Evolutionary conservation across 2,329 filamentous ascomycete species (phyloP), one percentile per base, ranked within the genome.

Genomic region (Gnomoniopsis smithogilvyi): DNA sequence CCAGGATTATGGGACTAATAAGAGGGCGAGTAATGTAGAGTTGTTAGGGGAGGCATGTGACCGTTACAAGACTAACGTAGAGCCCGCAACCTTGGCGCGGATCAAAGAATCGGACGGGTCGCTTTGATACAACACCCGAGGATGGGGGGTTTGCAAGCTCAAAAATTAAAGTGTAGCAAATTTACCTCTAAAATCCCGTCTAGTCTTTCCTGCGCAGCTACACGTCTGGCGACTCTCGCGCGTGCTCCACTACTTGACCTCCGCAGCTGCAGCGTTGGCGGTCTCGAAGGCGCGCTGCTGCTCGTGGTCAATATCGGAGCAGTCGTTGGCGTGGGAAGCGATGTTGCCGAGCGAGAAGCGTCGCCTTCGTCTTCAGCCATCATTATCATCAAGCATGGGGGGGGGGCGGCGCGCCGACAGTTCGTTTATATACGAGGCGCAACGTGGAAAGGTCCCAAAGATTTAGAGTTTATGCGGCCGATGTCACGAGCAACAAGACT

Each of bases 121-220:
- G 26, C 26, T n/a, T 43, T 43, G 6, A 24, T 10, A n/a, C 19
- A 24, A 36, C 19, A 30, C 52, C 52, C 14, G 26, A 34, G 2
- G 15, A 33, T 17, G 8, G 0, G 45, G n/a, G 43, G 24, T 7
- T 47, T 21, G n/a, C 14, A n/a, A 38, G 33, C 41, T 14, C 21
- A 21, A 26, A 26, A n/a, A 51, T 26, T 36, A 7, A 33, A n/a
- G 33, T 38, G 21, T 21, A 19, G 26, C 43, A 54, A 45, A 48
- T 66, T 66, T 54, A 73, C 71, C 68, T 72, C 65, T 19, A 74
- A 65, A 48, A 74, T 73, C 12, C 65, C 66, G 55, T 69, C 63
- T 47, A 74, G 65, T 12, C 71, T 67, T 30, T 71, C 68, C 54
- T 69, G 67, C 7, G 69, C 68, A 14, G 70, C 68, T 63, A 53